Conservation (phyloP, 2,329 filamentous ascomycete species). For the Penicillium hordei region DNA sequence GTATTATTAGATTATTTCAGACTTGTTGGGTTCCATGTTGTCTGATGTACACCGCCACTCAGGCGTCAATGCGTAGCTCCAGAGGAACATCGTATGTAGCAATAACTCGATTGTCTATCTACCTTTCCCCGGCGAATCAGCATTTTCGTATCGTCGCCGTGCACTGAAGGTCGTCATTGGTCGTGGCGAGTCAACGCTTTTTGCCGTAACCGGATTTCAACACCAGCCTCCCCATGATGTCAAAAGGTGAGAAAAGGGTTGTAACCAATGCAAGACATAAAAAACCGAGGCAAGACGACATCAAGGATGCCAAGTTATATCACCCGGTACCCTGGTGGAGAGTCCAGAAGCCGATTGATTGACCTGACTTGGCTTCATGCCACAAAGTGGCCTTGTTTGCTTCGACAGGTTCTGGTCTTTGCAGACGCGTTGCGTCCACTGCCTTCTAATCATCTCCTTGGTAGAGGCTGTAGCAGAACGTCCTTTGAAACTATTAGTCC, state of each 20-base stretch:
- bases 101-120: background rate
- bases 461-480: background rate
- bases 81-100: background rate
- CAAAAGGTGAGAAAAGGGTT: background rate
- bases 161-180: background rate
- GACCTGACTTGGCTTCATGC: background rate
- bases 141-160: background rate
- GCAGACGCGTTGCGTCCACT: background rate
- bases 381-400: background rate
- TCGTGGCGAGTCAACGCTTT: background rate
- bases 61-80: background rate
- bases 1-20: no score
- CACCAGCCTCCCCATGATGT: no score
- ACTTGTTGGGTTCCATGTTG: background rate
- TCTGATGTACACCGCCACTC: conserved; percentile 3
- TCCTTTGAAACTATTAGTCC: background rate
- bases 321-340: no score
- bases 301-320: background rate
- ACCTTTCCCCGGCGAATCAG: background rate
- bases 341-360: no score
- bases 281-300: no score
- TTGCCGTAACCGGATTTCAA: background rate
- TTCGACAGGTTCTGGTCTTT: background rate
- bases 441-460: background rate
- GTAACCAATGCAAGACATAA: background rate